phyloP scores from a whole-genome alignment of 139 green algal species.

The Bryopsis sp. region DNA sequence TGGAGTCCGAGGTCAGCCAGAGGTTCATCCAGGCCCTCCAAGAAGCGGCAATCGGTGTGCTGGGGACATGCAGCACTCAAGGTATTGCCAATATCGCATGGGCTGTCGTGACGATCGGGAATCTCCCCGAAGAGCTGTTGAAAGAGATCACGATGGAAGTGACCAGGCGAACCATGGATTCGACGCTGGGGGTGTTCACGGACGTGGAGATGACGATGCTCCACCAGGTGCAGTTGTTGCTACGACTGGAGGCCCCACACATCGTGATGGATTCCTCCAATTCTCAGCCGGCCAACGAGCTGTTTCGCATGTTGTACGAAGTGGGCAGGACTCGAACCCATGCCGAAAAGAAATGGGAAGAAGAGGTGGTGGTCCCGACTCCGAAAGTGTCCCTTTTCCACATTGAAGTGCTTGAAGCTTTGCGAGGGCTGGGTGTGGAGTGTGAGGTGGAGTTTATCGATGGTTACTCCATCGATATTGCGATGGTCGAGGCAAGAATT shows the following conservation, averaged over 20 bases:
- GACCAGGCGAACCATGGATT: background rate
- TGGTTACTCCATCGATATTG: background rate
- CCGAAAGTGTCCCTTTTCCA: background rate
- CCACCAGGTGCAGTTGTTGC: background rate
- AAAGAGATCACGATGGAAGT: background rate
- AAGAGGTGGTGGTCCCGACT: background rate
- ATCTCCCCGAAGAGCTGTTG: background rate
- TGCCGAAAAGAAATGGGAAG: background rate
- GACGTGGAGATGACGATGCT: background rate
- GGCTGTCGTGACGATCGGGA: background rate
- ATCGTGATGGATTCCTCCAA: background rate
- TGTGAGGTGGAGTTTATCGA: background rate
- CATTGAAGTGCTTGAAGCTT: background rate
- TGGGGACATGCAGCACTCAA: background rate
- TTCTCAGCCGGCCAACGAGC: background rate
- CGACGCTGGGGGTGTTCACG: background rate
- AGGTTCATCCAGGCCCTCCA: background rate
- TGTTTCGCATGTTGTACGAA: background rate
- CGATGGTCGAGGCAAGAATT: background rate
- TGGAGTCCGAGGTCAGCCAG: background rate
- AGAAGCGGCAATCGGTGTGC: background rate
- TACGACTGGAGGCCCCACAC: background rate
- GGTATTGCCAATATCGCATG: background rate
- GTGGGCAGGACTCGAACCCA: background rate
- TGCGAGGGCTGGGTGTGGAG: background rate